Percentiles rank a stretch among this genome's conserved stretches.
Evolutionary conservation across 371 early-diverging fungal species (phyloP).

Genomic region (Mucor ambiguus): DNA sequence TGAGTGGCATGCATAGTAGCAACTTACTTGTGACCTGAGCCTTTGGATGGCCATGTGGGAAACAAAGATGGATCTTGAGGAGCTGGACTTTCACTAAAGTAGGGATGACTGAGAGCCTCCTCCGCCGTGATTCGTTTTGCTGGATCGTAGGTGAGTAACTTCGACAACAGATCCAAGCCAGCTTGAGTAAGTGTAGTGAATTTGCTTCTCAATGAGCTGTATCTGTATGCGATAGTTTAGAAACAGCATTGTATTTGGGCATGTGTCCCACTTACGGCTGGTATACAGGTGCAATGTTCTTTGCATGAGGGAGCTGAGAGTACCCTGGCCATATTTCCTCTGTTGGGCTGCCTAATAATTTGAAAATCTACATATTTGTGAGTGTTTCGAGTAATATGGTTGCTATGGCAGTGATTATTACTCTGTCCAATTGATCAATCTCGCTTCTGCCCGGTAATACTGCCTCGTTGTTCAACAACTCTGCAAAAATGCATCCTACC

Average conservation of each 20-base stretch:
- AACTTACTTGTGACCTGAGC: constrained; percentile 67
- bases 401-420: constrained; percentile 16
- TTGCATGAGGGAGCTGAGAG: constrained; percentile 66
- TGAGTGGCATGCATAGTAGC: too few species aligned
- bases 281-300: constrained; percentile 68
- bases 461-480: constrained; percentile 77
- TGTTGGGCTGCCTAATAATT: constrained; percentile 71
- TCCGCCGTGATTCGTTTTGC: constrained; percentile 83
- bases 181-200: constrained; percentile 76
- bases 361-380: constrained; percentile 58
- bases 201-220: constrained; percentile 58
- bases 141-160: constrained; percentile 91
- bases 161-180: constrained; percentile 80
- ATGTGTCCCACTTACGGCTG: constrained; percentile 24
- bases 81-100: constrained; percentile 86
- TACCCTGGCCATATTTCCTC: constrained; percentile 80
- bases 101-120: constrained; percentile 82
- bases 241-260: neutral
- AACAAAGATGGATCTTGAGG: constrained; percentile 94
- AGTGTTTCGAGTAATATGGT: too few species aligned
- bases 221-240: constrained; percentile 14
- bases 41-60: constrained; percentile 94
- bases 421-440: constrained; percentile 79
- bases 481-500: constrained; percentile 93
- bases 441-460: constrained; percentile 79